These are phyloP conservation scores for Lavandula angustifolia DNA, from an alignment of 257 asterid species.

Conservation along the genomic window DNA sequence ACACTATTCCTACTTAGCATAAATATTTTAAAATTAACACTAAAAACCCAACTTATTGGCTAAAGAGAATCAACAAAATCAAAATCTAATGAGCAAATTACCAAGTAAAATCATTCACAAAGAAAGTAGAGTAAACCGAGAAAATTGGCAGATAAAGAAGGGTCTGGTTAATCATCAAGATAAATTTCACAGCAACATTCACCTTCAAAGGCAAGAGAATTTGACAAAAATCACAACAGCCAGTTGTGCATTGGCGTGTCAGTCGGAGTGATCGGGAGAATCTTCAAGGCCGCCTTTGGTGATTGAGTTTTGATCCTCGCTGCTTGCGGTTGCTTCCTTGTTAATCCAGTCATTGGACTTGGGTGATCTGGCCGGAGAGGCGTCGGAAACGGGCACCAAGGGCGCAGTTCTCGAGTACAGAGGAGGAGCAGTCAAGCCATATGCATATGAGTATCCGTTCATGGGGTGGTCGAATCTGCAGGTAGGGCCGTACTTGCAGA, in stretches of 20 bases:
- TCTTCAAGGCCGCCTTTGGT: constrained; percentile 30
- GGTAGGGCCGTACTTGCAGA: constrained; percentile 68
- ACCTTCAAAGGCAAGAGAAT: constrained; percentile 28
- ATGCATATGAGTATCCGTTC: constrained; percentile 50
- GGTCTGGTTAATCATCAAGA: not conserved
- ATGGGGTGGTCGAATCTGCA: constrained; percentile 66
- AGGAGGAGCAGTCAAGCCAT: constrained; percentile 40
- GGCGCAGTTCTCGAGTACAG: constrained; percentile 31
- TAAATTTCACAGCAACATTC: constrained; percentile 36
- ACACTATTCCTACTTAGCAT: too few species aligned
- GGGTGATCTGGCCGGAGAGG: constrained; percentile 37
- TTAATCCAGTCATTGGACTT: constrained; percentile 44
- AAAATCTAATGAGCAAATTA: constrained; percentile 7
- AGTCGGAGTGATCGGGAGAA: constrained; percentile 38
- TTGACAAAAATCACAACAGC: not conserved
- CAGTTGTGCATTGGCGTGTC: constrained; percentile 4
- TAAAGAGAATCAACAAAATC: not conserved
- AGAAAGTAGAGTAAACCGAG: too few species aligned
- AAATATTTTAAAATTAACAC: too few species aligned
- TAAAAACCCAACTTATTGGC: not conserved
- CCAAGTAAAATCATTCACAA: too few species aligned
- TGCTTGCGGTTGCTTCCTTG: constrained; percentile 38
- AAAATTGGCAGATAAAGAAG: too few species aligned
- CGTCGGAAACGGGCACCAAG: constrained; percentile 31
- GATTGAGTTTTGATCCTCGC: constrained; percentile 31